Evolutionary conservation across 495 filamentous ascomycete genomes (phyloP).

Genomic region (Geoglossum glabrum): DNA sequence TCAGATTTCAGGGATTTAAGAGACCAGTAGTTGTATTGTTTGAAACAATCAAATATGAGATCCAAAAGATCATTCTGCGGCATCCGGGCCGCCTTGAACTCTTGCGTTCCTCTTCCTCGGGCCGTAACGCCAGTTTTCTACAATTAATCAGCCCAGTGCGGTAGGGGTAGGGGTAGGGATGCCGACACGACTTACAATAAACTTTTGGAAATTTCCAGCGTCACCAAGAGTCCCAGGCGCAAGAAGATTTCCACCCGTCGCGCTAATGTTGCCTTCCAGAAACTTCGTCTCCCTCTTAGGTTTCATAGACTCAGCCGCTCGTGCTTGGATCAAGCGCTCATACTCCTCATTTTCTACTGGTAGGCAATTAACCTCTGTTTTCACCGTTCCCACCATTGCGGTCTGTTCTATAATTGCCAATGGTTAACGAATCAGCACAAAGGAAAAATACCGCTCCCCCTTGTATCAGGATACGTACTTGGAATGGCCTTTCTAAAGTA

Average conservation of each 20-base stretch:
- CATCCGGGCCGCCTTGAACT: constrained; percentile 73
- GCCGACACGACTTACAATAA: constrained; percentile 33
- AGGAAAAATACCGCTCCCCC: neutral
- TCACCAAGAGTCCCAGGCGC: constrained; percentile 29
- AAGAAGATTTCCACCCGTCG: constrained; percentile 19
- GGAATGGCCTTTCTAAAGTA: constrained; percentile 43
- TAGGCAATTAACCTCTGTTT: constrained; percentile 57
- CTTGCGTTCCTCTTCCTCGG: constrained; percentile 26
- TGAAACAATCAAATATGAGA: constrained; percentile 60
- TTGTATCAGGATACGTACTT: neutral
- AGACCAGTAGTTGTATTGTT: constrained; percentile 69
- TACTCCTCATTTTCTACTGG: constrained; percentile 60
- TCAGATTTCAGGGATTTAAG: constrained; percentile 56
- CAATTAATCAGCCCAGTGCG: constrained; percentile 11
- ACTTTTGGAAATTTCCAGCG: constrained; percentile 27
- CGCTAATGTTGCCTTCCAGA: constrained; percentile 20
- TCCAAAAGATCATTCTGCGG: constrained; percentile 72
- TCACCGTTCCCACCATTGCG: constrained; percentile 46
- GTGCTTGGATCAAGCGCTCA: constrained; percentile 29
- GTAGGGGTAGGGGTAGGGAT: neutral
- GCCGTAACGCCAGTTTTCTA: constrained; percentile 15
- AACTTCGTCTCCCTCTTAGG: constrained; percentile 35
- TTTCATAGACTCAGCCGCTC: constrained; percentile 40
- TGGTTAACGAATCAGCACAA: neutral
- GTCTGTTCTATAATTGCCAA: constrained; percentile 48